phyloP scores from a whole-genome alignment of 192 early-diverging fungal species.

The Backusella liffmaniae region DNA sequence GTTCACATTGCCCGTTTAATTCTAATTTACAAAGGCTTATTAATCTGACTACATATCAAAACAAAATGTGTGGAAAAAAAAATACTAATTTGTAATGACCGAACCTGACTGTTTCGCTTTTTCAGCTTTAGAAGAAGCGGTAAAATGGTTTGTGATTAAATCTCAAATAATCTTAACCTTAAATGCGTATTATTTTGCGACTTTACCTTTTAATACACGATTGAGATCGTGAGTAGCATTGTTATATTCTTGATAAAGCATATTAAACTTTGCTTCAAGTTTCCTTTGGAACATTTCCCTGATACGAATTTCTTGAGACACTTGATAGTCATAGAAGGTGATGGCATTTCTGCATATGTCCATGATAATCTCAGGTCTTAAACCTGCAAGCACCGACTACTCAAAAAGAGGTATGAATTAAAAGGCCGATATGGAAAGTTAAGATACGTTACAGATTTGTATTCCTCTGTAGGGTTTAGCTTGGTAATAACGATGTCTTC shows the following conservation, averaged over 20 bases:
- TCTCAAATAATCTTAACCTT: background rate
- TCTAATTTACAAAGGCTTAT: background rate
- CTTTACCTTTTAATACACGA: background rate
- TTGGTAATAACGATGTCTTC: constrained; percentile 58
- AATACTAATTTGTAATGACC: background rate
- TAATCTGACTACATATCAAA: background rate
- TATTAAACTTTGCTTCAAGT: constrained; percentile 35
- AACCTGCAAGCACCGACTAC: constrained; percentile 62
- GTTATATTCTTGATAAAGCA: constrained; percentile 37
- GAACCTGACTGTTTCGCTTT: constrained; percentile 24
- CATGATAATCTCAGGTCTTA: constrained; percentile 59
- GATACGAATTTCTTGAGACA: constrained; percentile 51
- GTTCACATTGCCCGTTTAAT: constrained; percentile 27
- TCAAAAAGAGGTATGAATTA: background rate
- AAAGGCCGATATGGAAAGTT: background rate
- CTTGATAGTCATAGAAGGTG: constrained; percentile 68
- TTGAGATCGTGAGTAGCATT: constrained; percentile 33
- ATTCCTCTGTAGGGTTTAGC: constrained; percentile 60
- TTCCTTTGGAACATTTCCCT: constrained; percentile 38
- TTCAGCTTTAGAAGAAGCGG: constrained; percentile 14
- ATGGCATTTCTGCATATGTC: constrained; percentile 65
- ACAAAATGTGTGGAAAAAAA: background rate
- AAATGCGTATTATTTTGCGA: background rate
- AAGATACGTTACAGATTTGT: constrained; percentile 50
- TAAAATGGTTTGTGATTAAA: background rate